Evolutionary conservation across 768 basidiomycete genomes (phyloP), one percentile per base, ranked within the genome.

Genomic region (Favolaschia claudopus): DNA sequence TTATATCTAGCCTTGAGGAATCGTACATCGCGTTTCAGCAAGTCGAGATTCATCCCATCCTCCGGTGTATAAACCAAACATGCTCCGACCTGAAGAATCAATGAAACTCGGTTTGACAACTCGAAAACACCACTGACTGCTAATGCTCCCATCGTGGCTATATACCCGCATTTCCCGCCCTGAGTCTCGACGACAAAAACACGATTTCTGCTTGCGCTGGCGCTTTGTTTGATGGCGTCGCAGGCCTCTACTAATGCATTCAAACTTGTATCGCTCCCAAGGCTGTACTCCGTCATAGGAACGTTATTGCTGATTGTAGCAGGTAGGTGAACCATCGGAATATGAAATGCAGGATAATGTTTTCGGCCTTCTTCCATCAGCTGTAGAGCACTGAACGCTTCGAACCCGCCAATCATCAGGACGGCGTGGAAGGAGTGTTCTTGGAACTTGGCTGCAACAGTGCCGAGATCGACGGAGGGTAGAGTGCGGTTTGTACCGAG

Each of bases 101-200:
- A 22, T 31, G 24, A 53, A 33, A 45, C 39, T 44, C 19, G 39
- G 15, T 34, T 3, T 32, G 27, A 39, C 5, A n/a, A 42, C 13
- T 15, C 25, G 27, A 14, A 42, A 44, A 50, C 8, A 34, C 13
- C 7, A 83, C 93, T 74, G 64, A 96, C 96, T 36, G 96, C 97
- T 67, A 99, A 79, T 7, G 95, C 97, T 49, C 97, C 97, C 83
- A 99, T 85, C 1, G 95, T 89, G 4, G 96, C 95, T 54, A 99
- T 86, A 72, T 96, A 99, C 9, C 97, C 97, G 71, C 93, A 97
- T 70, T 91, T 89, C 9, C 96, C 97, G 45, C 97, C 97, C 73
- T 99, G 97, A 0, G 96, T 98, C 76, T 99, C 96, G 17, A 99
- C 94, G 1, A 99, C 92, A 71, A 99, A 99, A 58, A 98, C 97